Evolutionary conservation across 1,139 yeast genomes (phyloP), one percentile per base, ranked within the genome.

Genomic region (Taphrina wiesneri): DNA sequence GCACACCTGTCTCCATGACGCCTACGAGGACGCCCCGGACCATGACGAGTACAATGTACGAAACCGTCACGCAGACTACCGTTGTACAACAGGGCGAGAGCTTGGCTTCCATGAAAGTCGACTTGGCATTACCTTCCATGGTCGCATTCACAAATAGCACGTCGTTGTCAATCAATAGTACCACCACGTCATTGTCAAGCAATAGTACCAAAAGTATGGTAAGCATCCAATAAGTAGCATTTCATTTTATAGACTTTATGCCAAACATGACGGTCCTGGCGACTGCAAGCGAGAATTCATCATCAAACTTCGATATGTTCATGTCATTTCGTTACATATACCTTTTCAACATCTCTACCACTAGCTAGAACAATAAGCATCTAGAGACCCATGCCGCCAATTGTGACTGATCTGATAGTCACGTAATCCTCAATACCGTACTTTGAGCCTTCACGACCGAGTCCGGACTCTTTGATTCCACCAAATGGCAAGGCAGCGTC

Each of bases 401-500:
- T 86, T 75, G 90, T 90, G 67, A 96, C 95, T 72, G 82, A 78
- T 66, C 77, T 77, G 60, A 90, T 77, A 45, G 85, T 96, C 65
- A 56, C 28, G 73, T 89, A 93, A 68, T 86, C 90, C 70, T 83
- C 85, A 54, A 87, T 83, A 66, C 79, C 78, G 77, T 90, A 90
- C 75, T 85, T 86, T 70, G 86, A 80, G 59, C 87, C 75, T 77
- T 90, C 96, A 75, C 96, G 84, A 63, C 96, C 96, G 70, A 87
- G 82, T 69, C 97, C 96, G 72, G 90, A 85, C 84, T 83, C 81
- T 78, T 90, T 90, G 71, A 80, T 81, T 49, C 88, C 88, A 70
- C 97, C 96, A 74, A 90, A 90, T 67, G 96, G 96, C 69, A 88
- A 82, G 70, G 84, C 85, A 67, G 80, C 76, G 72, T 86, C 90